Base-by-base conservation (phyloP, 441 rosid genomes). In the Erodium trifolium region DNA sequence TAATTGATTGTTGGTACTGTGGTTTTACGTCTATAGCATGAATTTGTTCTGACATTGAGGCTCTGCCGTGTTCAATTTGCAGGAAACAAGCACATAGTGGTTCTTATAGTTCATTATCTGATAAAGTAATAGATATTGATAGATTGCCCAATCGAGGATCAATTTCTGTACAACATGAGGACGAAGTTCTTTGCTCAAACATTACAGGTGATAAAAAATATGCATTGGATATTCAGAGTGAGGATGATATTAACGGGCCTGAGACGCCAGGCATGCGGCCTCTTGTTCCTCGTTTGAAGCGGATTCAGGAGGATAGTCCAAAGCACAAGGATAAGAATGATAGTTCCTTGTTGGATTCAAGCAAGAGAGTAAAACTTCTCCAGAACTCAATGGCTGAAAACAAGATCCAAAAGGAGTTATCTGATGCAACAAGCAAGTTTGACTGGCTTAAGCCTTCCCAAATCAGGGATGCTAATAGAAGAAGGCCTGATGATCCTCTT, bases 381-480 rank as follows among this genome's bases (percentile, higher is more conserved):
- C 77, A 77, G 68, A 80, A 86, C 43, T 73, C 86, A n/a, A 5
- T 60, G 18, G 19, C 72, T 74, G 69, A 68, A 49, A 79, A 73
- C 67, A 87, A 84, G 79, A 83, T 72, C 8, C 55, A 70, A 39
- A 70, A 34, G 23, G 68, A 74, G 75, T 72, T 71, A 67, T 77
- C 71, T 69, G 84, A 87, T 72, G 70, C 80, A 59, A 75, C 83
- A 70, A 84, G 86, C 82, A 90, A 90, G 80, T 93, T 91, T 80
- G 99, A 88, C 55, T 93, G 97, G 97, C 97, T 94, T 77, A 85
- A 87, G 60, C 90, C 92, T 75, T 79, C 85, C 69, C 72, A 71
- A 70, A 87, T 91, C 70, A 87, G 81, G 79, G 99, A 94, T 69
- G 90, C 87, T 29, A 88, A 81, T 68, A 78, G 92, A 76, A 91